Evolutionary conservation across 768 basidiomycete species (phyloP).

Genomic region (Amanita muscaria): DNA sequence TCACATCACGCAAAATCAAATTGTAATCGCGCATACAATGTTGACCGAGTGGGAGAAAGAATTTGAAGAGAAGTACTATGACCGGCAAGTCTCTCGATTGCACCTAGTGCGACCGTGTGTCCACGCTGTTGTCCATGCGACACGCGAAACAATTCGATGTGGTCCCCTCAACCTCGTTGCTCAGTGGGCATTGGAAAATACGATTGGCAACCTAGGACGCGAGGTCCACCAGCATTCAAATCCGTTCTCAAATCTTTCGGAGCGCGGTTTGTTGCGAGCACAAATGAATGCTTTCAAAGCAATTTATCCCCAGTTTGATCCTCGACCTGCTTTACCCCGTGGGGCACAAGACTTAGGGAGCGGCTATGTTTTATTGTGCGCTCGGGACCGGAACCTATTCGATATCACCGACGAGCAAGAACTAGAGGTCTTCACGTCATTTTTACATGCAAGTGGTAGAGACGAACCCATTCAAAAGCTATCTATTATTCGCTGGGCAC

Average conservation of each 20-base stretch:
- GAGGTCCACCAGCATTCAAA: conserved; percentile 19
- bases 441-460: too few relatives aligned
- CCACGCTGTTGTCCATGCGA: conserved; percentile 21
- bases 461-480: too few relatives aligned
- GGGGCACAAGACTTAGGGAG: conserved; percentile 7
- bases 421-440: too few relatives aligned
- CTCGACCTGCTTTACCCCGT: background rate
- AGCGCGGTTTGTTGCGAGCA: conserved; percentile 14
- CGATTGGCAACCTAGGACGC: conserved; percentile 19
- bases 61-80: conserved; percentile 23
- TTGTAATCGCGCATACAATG: conserved; percentile 10
- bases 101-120: conserved; percentile 23
- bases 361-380: conserved; percentile 10
- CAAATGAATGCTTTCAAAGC: conserved; percentile 13
- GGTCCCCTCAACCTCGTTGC: conserved; percentile 18
- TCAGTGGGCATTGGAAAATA: conserved; percentile 23
- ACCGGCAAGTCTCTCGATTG: conserved; percentile 14
- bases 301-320: conserved; percentile 10
- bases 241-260: conserved; percentile 18
- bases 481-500: conserved; percentile 15
- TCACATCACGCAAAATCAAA: conserved; percentile 10
- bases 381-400: background rate
- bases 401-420: too few relatives aligned
- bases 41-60: conserved; percentile 19
- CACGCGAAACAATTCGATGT: conserved; percentile 13